These are phyloP conservation scores for Verticillium isaacii DNA, from an alignment of 2,329 filamentous ascomycete genomes.

Conservation along the genomic window DNA sequence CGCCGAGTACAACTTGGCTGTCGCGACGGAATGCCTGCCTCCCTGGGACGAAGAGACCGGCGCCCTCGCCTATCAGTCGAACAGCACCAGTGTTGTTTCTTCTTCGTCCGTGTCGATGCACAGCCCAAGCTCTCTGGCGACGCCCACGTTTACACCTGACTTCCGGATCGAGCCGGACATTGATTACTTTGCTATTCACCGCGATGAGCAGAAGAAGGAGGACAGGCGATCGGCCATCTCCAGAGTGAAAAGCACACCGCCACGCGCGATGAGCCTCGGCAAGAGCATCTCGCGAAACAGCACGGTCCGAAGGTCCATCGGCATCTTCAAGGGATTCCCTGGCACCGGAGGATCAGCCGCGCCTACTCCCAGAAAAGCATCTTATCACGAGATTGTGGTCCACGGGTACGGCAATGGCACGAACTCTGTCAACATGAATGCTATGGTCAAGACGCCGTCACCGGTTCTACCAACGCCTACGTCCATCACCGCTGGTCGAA, in stretches of 20 bases:
- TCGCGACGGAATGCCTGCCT: constrained; percentile 35
- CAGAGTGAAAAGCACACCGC: constrained; percentile 10
- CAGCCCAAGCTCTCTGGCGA: constrained; percentile 8
- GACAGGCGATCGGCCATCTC: constrained; percentile 5
- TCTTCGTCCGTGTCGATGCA: constrained; percentile 5
- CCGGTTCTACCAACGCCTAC: neutral
- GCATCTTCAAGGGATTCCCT: constrained; percentile 17
- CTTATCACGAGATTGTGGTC: constrained; percentile 48
- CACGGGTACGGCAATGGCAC: constrained; percentile 51
- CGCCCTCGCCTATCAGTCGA: constrained; percentile 12
- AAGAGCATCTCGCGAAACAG: constrained; percentile 18
- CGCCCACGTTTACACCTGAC: constrained; percentile 19
- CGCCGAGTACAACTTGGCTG: constrained; percentile 52
- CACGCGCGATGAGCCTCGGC: constrained; percentile 20
- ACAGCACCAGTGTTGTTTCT: constrained; percentile 21
- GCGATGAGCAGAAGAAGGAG: constrained; percentile 18
- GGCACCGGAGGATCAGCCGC: constrained; percentile 1
- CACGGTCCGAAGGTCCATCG: constrained; percentile 26
- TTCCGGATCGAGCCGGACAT: constrained; percentile 47
- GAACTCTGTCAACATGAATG: constrained; percentile 27
- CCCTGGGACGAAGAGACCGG: constrained; percentile 36
- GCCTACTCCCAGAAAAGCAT: constrained; percentile 8
- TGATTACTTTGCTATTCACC: constrained; percentile 45
- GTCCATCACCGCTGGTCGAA: neutral
- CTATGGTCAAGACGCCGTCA: neutral